Conservation (phyloP, 2,329 filamentous ascomycete species). For the Alternaria triticina region DNA sequence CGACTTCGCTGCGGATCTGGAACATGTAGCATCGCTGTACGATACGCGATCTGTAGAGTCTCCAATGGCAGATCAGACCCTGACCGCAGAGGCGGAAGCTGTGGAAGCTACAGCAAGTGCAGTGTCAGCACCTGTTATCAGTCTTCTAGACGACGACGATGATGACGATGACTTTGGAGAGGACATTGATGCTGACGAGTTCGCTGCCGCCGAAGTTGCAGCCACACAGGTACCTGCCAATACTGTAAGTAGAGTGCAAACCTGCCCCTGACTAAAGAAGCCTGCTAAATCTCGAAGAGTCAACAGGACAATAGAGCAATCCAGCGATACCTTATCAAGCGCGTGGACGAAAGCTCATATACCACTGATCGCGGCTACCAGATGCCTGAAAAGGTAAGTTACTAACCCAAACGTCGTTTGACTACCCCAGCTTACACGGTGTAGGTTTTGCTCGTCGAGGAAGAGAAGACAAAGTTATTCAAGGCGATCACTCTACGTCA, state of each 20-base stretch:
- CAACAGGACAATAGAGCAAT: constrained; percentile 74
- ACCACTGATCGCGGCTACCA: constrained; percentile 65
- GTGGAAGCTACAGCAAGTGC: constrained; percentile 3
- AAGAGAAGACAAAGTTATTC: constrained; percentile 71
- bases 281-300: constrained; percentile 72
- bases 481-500: constrained; percentile 79
- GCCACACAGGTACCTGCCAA: constrained; percentile 70
- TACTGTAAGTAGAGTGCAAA: constrained; percentile 59
- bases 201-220: constrained; percentile 70
- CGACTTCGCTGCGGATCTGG: constrained; percentile 63
- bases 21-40: constrained; percentile 63
- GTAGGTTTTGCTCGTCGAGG: constrained; percentile 81
- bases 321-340: constrained; percentile 83
- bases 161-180: constrained; percentile 68
- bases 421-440: constrained; percentile 24
- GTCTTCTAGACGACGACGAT: constrained; percentile 50
- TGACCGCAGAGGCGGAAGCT: neutral
- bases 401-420: neutral
- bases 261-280: constrained; percentile 21
- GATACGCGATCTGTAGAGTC: constrained; percentile 51
- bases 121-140: constrained; percentile 26
- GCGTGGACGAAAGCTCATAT: constrained; percentile 74
- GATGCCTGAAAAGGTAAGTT: constrained; percentile 72
- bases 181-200: constrained; percentile 74
- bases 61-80: constrained; percentile 5